A percentile compares a stretch with the other conserved stretches of the same genome.
Evolutionary conservation across 192 early-diverging fungal species (phyloP).

Genomic region (Funneliformis mosseae): DNA sequence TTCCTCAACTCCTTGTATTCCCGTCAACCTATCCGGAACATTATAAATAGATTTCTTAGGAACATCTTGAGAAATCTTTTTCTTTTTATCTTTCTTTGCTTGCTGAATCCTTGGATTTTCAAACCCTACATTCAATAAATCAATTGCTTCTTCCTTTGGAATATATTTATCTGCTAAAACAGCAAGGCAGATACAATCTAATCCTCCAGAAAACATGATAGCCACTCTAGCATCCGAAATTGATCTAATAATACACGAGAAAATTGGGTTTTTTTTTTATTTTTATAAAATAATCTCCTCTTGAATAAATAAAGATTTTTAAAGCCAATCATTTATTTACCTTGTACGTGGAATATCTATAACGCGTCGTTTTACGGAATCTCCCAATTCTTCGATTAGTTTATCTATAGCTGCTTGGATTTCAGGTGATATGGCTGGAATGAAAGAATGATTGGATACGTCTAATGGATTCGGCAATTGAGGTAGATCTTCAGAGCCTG

Average conservation of each 20-base stretch:
- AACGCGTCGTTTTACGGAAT: conserved; percentile 51
- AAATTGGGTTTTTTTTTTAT: conserved; percentile 27
- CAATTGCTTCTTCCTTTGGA: conserved; percentile 75
- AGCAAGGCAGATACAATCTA: conserved; percentile 91
- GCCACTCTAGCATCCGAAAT: conserved; percentile 59
- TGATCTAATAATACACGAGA: conserved; percentile 33
- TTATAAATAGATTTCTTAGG: conserved; percentile 47
- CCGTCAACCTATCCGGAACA: conserved; percentile 87
- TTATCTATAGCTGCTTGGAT: conserved; percentile 47
- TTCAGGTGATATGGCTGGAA: conserved; percentile 35
- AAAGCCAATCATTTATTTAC: conserved; percentile 37
- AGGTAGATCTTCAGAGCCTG: conserved; percentile 36
- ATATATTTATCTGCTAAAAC: conserved; percentile 76
- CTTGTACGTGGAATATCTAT: conserved; percentile 51
- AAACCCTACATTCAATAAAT: conserved; percentile 94
- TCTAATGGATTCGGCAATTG: conserved; percentile 33
- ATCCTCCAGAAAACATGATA: conserved; percentile 90
- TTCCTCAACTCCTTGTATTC: conserved; percentile 54
- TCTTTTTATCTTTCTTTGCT: conserved; percentile 44
- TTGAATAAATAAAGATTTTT: background rate
- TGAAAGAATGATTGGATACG: conserved; percentile 27
- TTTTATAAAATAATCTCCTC: background rate
- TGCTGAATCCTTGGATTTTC: conserved; percentile 81
- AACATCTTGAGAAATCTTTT: background rate
- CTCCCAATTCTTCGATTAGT: conserved; percentile 44